These are phyloP conservation scores for Rhododendron ovatum DNA, from an alignment of 148 eudicot genomes.

Conservation along the genomic window DNA sequence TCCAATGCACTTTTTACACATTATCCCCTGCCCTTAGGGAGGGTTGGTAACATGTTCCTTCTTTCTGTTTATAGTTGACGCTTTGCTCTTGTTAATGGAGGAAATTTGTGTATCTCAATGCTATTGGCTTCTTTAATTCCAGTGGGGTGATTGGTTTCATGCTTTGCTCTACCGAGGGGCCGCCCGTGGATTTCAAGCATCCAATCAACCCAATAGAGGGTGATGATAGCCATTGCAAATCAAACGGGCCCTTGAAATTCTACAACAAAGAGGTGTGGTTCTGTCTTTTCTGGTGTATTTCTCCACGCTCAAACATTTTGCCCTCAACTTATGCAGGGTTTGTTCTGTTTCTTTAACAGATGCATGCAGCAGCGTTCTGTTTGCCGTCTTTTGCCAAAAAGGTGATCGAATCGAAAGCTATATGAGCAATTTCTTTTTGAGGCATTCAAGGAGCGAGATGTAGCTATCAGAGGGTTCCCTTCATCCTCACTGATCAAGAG, in stretches of 20 bases:
- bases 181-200: slow-evolving; percentile 74
- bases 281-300: neutral
- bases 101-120: neutral
- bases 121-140: slow-evolving; percentile 16
- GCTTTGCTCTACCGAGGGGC: slow-evolving; percentile 97
- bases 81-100: neutral
- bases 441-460: neutral
- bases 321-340: too few relatives aligned
- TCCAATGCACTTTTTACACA: neutral
- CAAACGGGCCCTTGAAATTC: slow-evolving; percentile 68
- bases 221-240: slow-evolving; percentile 34
- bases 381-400: slow-evolving; percentile 90
- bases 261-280: slow-evolving; percentile 81
- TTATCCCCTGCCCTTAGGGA: neutral
- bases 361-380: slow-evolving; percentile 92
- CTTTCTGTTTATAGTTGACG: neutral
- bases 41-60: neutral
- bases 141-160: slow-evolving; percentile 97
- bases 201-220: slow-evolving; percentile 83
- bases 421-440: slow-evolving; percentile 14
- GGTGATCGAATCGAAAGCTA: slow-evolving; percentile 68
- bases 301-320: neutral
- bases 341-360: slow-evolving; percentile 28
- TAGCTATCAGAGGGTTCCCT: neutral
- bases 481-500: neutral